Conservation (phyloP, 1,139 yeast species). For the Yamadazyma epiphylla region DNA sequence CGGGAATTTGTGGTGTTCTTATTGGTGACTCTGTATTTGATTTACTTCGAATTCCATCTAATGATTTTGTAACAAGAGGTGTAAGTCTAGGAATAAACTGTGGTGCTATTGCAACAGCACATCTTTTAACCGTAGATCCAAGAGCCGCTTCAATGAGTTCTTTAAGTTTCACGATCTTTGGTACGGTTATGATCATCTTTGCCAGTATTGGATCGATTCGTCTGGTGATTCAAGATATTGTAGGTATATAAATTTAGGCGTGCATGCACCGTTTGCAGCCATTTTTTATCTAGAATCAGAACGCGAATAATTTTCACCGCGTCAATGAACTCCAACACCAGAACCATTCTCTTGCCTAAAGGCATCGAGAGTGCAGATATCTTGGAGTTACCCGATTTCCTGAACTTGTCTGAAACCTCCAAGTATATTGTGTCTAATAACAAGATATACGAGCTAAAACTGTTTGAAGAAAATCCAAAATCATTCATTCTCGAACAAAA, state of each 20-base stretch:
- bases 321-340: constrained; percentile 5
- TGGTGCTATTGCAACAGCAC: constrained; percentile 82
- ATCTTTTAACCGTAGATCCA: constrained; percentile 63
- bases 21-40: constrained; percentile 52
- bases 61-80: constrained; percentile 74
- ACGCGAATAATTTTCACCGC: no score
- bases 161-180: constrained; percentile 66
- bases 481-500: constrained; percentile 32
- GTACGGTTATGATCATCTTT: constrained; percentile 67
- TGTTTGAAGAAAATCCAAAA: constrained; percentile 29
- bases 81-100: constrained; percentile 73
- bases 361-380: constrained; percentile 13
- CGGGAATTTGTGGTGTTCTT: constrained; percentile 74
- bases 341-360: constrained; percentile 20
- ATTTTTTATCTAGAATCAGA: no score
- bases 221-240: constrained; percentile 24
- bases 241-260: constrained; percentile 21
- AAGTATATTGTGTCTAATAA: constrained; percentile 16
- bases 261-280: no score
- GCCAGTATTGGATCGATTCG: constrained; percentile 50
- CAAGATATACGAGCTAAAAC: constrained; percentile 29
- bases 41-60: constrained; percentile 49
- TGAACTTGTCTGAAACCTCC: constrained; percentile 12
- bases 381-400: constrained; percentile 22
- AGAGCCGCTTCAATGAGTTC: constrained; percentile 79